phyloP scores from a whole-genome alignment of 257 asterid genomes.

The Catharanthus roseus region DNA sequence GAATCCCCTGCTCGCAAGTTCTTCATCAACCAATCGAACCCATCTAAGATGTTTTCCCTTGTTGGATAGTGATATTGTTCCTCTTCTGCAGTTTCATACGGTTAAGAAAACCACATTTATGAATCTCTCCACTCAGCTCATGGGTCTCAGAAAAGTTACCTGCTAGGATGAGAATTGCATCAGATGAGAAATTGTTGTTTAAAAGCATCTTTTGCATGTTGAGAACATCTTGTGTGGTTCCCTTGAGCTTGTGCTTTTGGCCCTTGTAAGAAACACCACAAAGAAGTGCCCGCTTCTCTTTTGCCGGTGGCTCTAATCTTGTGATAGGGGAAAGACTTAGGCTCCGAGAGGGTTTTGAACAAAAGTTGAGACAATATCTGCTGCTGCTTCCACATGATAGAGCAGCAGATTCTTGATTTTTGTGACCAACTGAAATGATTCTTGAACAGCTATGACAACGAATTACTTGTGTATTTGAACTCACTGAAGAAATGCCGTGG shows the following conservation, averaged over 20 bases:
- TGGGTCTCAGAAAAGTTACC: conserved; percentile 23
- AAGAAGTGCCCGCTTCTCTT: conserved; percentile 50
- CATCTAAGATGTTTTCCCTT: conserved; percentile 29
- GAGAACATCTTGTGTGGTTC: conserved; percentile 39
- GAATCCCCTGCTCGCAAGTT: conserved; percentile 34
- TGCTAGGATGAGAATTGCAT: conserved; percentile 52
- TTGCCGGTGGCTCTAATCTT: conserved; percentile 15
- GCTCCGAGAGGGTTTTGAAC: neutral
- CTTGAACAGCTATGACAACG: conserved; percentile 25
- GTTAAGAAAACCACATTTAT: neutral
- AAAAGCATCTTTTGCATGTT: conserved; percentile 33
- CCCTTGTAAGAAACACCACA: conserved; percentile 61
- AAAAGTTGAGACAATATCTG: neutral
- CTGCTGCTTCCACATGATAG: conserved; percentile 10
- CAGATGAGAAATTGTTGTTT: conserved; percentile 21
- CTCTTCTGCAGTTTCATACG: conserved; percentile 60
- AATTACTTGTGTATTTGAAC: neutral
- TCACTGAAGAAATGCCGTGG: neutral
- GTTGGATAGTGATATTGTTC: conserved; percentile 39
- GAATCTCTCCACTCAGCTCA: neutral
- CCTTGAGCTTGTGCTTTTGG: conserved; percentile 43
- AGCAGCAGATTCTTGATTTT: conserved; percentile 1
- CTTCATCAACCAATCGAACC: conserved; percentile 34
- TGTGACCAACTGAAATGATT: conserved; percentile 8
- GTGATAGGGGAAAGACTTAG: neutral